Evolutionary conservation across 2,329 filamentous ascomycete genomes (phyloP).

Genomic region (Pseudogymnoascus sp.): DNA sequence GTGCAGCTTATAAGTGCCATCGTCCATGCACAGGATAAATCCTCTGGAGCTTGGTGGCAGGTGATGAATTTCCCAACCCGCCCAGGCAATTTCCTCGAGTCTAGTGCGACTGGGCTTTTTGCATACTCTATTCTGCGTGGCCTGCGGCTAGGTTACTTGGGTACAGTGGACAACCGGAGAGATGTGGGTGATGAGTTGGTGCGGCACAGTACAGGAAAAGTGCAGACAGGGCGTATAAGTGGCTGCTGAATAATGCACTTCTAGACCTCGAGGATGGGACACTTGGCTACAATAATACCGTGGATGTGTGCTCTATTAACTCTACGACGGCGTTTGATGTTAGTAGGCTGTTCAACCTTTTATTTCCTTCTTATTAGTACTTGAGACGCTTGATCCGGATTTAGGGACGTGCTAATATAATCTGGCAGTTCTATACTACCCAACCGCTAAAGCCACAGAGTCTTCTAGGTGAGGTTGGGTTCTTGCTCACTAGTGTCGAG

Average conservation of each 20-base stretch:
- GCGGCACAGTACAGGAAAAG: neutral
- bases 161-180: neutral
- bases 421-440: neutral
- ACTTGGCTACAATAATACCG: constrained; percentile 8
- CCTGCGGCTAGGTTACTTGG: constrained; percentile 28
- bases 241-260: constrained; percentile 15
- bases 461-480: constrained; percentile 9
- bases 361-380: neutral
- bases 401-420: neutral
- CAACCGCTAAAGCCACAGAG: constrained; percentile 10
- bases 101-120: constrained; percentile 32
- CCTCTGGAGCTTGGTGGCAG: constrained; percentile 32
- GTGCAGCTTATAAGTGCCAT: neutral
- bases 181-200: constrained; percentile 10
- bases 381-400: neutral
- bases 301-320: constrained; percentile 10
- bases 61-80: constrained; percentile 24
- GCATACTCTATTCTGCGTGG: constrained; percentile 32
- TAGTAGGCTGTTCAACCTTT: neutral
- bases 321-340: constrained; percentile 6
- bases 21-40: neutral
- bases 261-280: neutral
- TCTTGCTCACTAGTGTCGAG: constrained; percentile 8
- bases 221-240: constrained; percentile 17
- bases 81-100: constrained; percentile 32